Percentiles rank a stretch among this genome's conserved stretches.
Conservation (phyloP, 768 basidiomycete genomes). For the Dentipellis fragilis region DNA sequence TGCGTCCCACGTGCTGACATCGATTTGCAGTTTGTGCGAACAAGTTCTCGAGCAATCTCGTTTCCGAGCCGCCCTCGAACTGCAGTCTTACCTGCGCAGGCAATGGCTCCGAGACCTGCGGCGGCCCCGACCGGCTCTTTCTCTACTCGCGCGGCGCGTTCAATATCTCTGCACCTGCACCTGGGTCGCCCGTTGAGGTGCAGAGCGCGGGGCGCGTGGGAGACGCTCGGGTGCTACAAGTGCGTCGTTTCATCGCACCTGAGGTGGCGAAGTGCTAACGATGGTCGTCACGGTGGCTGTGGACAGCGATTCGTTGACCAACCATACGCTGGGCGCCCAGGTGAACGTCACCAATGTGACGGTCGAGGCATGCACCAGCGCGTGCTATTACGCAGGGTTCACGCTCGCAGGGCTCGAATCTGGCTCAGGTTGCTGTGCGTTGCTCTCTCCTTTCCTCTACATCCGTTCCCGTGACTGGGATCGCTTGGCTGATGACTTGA, state of each 20-base stretch:
- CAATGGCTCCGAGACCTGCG: background rate
- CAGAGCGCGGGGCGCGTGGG: slow-evolving; percentile 51
- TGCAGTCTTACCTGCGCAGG: background rate
- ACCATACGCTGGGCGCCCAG: no score
- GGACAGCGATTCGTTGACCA: no score
- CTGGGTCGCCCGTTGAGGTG: background rate
- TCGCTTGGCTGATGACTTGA: background rate
- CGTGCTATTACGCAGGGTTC: background rate
- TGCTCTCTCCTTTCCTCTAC: background rate
- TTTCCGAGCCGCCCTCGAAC: background rate
- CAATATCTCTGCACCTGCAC: background rate
- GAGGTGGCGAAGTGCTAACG: no score
- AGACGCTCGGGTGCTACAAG: slow-evolving; percentile 67
- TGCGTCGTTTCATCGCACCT: slow-evolving; percentile 18
- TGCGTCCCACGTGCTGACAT: background rate
- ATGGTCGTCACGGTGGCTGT: no score
- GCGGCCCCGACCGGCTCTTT: background rate
- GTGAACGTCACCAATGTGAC: background rate
- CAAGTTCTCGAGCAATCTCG: background rate
- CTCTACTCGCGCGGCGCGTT: slow-evolving; percentile 12
- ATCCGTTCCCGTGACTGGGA: background rate
- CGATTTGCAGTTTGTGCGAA: background rate
- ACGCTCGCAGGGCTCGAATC: slow-evolving; percentile 1
- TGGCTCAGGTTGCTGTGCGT: slow-evolving; percentile 1
- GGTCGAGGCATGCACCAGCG: background rate